These are phyloP conservation scores for Pyricularia pennisetigena DNA, from an alignment of 2,329 filamentous ascomycete genomes.

Conservation along the genomic window DNA sequence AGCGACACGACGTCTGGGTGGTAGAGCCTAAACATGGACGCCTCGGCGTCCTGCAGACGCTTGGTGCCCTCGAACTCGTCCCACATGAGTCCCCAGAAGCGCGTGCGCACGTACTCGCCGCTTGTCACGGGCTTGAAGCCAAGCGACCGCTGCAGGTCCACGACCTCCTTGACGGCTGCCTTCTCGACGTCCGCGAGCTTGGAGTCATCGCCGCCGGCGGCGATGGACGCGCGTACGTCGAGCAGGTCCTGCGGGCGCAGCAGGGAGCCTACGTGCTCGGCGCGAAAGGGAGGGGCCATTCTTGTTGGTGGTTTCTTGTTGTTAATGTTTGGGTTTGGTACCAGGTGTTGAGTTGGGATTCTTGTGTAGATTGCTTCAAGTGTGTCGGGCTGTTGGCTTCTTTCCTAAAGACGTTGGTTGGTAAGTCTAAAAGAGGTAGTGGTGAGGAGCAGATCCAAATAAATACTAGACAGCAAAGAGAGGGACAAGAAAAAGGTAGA, in stretches of 20 bases:
- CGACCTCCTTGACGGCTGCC: conserved; percentile 54
- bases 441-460: not conserved
- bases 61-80: conserved; percentile 40
- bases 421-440: not conserved
- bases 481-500: not conserved
- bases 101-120: conserved; percentile 55
- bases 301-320: not conserved
- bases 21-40: conserved; percentile 41
- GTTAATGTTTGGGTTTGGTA: not conserved
- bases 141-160: conserved; percentile 57
- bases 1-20: conserved; percentile 44
- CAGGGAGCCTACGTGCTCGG: conserved; percentile 25
- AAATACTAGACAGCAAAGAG: not conserved
- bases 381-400: not conserved
- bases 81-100: conserved; percentile 44
- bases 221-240: conserved; percentile 45
- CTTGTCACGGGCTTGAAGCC: conserved; percentile 59
- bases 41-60: conserved; percentile 38
- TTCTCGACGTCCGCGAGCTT: conserved; percentile 52
- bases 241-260: conserved; percentile 22
- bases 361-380: not conserved
- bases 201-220: conserved; percentile 40
- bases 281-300: conserved; percentile 23
- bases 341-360: not conserved
- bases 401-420: not conserved